Base-by-base conservation (phyloP, 2,329 filamentous ascomycete genomes). In the Epichloe coenophiala region DNA sequence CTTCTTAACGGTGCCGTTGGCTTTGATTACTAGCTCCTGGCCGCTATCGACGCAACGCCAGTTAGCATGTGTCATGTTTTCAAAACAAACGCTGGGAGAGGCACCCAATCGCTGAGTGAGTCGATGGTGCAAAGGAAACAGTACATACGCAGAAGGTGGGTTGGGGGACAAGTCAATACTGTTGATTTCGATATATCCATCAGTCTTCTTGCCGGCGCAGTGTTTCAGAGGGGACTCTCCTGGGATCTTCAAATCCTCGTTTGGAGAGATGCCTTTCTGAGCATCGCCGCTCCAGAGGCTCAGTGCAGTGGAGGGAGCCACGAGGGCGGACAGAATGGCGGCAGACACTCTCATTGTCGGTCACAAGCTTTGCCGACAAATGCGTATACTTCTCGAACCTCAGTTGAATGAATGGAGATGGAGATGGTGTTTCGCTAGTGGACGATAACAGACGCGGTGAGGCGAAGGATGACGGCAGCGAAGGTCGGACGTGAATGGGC, bases 141-240 rank as follows among this genome's bases (percentile, higher is more conserved):
- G 45, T 5, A 48, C 58, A 47, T 81, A 97, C 91, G 89, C 75
- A 63, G 79, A 64, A 37, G 93, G 93, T 53, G 91, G 93, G 68
- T 96, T 97, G 13, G 93, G 93, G 37, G 68, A 63, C 51, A 98
- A 70, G 61, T 96, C 83, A 51, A 97, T 88, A 45, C 78, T 78
- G 56, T 89, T 74, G 61, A 98, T 89, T 42, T 72, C 70, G 58
- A 96, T 72, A 51, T 90, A 77, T 65, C 96, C 81, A 48, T 80
- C 66, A 46, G 69, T 68, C 52, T 87, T 86, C 55, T 86, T 76
- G 52, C 72, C 70, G 57, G 67, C 61, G 65, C 93, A 98, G 70
- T 86, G 87, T 62, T 81, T 73, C 53, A 98, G 76, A 33, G 93
- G 91, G 63, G 91, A 95, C 47, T 91, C 74, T 65, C 93, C 90